Evolutionary conservation across 208 protist species (phyloP), one percentile per base, ranked within the genome.

Genomic region (Acanthamoeba royreba): DNA sequence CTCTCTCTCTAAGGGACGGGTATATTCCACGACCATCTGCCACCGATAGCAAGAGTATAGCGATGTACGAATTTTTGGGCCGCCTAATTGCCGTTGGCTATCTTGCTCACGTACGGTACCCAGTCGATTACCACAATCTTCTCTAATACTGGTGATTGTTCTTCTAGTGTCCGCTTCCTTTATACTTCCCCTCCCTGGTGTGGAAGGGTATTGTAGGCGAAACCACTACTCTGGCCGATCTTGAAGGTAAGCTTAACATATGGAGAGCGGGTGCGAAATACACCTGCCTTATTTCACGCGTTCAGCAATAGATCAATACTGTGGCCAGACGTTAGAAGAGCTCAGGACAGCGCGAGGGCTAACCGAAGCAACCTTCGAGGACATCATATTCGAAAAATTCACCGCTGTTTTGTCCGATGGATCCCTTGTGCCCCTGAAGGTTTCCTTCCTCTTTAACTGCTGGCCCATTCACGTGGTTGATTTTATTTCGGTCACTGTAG

Each of bases 51-150:
- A 2, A 86, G 5, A 46, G 58, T 11, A 31, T 81, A 53, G 31
- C 58, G 38, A 86, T 92, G 58, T 79, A 31, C 58, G 35, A 77
- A 19, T 94, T 93, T 19, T 13, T 92, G 1, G 92, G 92, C 55
- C 9, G 31, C 4, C 47, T 94, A 35, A 90, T 94, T 25, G 92
- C 74, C 38, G 49, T 94, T 3, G 81, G 53, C 31, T 63, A 63
- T 28, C 53, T 63, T 28, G 53, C 53, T 15, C 53, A 63, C 15
- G 53, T 63, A 63, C 53, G 53, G n/a, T n/a, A n/a, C n/a, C 49
- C 49, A 25, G 49, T 19, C 19, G 49, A 9, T 55, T 55, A 9
- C 9, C 13, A 9, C 49, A 9, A 55, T 55, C 19, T 55, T 19
- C 19, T 55, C 19, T 9, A 55, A 25, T 19, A 55, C 49, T 55